phyloP scores from a whole-genome alignment of 2,329 filamentous ascomycete genomes.

The Lizonia empirigonia region DNA sequence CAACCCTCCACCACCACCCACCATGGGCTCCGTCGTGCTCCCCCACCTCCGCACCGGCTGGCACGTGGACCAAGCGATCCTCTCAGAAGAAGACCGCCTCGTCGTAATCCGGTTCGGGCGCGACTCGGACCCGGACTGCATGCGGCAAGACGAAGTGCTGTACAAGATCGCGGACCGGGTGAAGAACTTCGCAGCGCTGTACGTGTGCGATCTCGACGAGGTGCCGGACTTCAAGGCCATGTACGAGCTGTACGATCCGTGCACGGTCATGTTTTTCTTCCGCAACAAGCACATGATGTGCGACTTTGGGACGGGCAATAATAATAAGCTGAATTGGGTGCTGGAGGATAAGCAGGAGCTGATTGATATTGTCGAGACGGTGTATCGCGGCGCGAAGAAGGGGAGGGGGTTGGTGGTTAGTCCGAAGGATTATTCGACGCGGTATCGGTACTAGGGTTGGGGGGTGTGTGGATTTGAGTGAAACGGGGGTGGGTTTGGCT shows the following conservation, averaged over 20 bases:
- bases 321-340: conserved; percentile 98
- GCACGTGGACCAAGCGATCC: conserved; percentile 97
- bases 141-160: conserved; percentile 88
- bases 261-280: conserved; percentile 98
- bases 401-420: conserved; percentile 94
- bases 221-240: conserved; percentile 78
- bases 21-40: conserved; percentile 84
- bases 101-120: conserved; percentile 93
- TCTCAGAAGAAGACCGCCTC: conserved; percentile 78
- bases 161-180: conserved; percentile 93
- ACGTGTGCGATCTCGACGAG: conserved; percentile 81
- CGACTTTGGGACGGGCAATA: conserved; percentile 95
- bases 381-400: conserved; percentile 98
- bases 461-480: not conserved
- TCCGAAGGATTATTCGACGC: conserved; percentile 80
- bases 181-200: conserved; percentile 87
- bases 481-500: not conserved
- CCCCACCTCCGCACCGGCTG: conserved; percentile 90
- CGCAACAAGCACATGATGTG: conserved; percentile 99
- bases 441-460: conserved; percentile 65
- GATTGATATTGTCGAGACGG: conserved; percentile 97
- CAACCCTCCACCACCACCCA: conserved; percentile 1
- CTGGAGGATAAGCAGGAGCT: conserved; percentile 97
- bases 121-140: conserved; percentile 80
- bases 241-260: conserved; percentile 89